Conservation (phyloP, 768 basidiomycete genomes). For the Myochromella boudieri region DNA sequence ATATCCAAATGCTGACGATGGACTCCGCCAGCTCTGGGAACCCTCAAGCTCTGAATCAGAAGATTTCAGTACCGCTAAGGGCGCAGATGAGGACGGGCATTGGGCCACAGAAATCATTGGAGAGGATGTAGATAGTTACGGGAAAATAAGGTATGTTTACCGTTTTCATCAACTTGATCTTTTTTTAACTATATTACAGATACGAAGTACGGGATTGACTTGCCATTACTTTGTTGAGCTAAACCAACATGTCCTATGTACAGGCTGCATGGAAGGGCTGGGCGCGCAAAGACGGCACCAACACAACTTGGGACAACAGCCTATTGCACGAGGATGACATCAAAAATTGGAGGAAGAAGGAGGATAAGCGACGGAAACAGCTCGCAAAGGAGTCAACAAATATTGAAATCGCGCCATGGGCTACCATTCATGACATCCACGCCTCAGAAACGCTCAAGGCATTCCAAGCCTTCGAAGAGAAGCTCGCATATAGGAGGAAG, state of each 20-base stretch:
- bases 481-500: slow-evolving; percentile 23
- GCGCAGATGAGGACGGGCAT: slow-evolving; percentile 23
- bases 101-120: slow-evolving; percentile 37
- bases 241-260: background rate
- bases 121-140: slow-evolving; percentile 36
- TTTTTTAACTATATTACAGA: slow-evolving; percentile 17
- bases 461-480: slow-evolving; percentile 46
- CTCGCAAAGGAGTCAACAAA: slow-evolving; percentile 31
- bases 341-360: slow-evolving; percentile 31
- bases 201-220: slow-evolving; percentile 28
- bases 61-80: slow-evolving; percentile 26
- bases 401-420: slow-evolving; percentile 40
- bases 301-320: slow-evolving; percentile 50
- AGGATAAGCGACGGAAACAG: slow-evolving; percentile 26
- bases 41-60: slow-evolving; percentile 26
- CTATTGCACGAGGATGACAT: slow-evolving; percentile 17
- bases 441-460: slow-evolving; percentile 43
- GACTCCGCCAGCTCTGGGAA: slow-evolving; percentile 11
- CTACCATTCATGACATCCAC: slow-evolving; percentile 40
- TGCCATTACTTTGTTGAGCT: background rate
- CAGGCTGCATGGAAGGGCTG: slow-evolving; percentile 57
- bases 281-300: slow-evolving; percentile 50
- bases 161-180: background rate
- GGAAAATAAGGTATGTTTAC: slow-evolving; percentile 29
- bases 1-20: background rate